Evolutionary conservation across 495 filamentous ascomycete genomes (phyloP), one percentile per base, ranked within the genome.

Genomic region (Lasiosphaeria hispida): DNA sequence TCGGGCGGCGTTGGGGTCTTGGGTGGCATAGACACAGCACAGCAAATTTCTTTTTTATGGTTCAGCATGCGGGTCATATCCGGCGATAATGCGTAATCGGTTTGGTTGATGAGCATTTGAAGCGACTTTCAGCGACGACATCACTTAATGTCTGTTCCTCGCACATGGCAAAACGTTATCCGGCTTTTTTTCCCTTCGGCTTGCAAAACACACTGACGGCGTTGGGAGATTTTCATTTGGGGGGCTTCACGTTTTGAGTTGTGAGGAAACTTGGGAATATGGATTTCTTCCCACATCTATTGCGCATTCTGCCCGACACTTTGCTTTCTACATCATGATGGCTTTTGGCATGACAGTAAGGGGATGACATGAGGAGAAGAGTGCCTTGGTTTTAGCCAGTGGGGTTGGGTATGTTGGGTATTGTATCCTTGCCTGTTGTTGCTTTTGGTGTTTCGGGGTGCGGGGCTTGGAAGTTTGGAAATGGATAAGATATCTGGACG

Each of bases 101-200:
- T 37, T 23, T 52, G 38, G 14, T 40, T 14, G 19, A 36, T 36
- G 35, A 52, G 49, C 49, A 52, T 52, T 19, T 52, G 49, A 34
- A 52, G 35, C 35, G 49, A 40, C 17, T 19, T 30, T 34, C 19
- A 13, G 49, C 15, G 35, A 49, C 49, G 15, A 19, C 36, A 5
- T 30, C 23, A 30, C 23, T 30, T 30, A 5, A 30, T 30, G 23
- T 30, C 23, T 30, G 23, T 30, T 30, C 2, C 23, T 30, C 23
- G 23, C 23, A 30, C 23, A 30, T 30, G 23, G 23, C 23, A 30
- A 30, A 30, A 30, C 5, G 23, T 30, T 30, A 30, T 30, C 23
- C 23, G 23, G 23, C 23, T 30, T 30, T 30, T 30, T 5, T 30
- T 30, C 5, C 23, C 5, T 30, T 30, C 23, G 23, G 23, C 5